Base-by-base conservation (phyloP, 148 eudicot genomes). In the Nyssa sinensis region DNA sequence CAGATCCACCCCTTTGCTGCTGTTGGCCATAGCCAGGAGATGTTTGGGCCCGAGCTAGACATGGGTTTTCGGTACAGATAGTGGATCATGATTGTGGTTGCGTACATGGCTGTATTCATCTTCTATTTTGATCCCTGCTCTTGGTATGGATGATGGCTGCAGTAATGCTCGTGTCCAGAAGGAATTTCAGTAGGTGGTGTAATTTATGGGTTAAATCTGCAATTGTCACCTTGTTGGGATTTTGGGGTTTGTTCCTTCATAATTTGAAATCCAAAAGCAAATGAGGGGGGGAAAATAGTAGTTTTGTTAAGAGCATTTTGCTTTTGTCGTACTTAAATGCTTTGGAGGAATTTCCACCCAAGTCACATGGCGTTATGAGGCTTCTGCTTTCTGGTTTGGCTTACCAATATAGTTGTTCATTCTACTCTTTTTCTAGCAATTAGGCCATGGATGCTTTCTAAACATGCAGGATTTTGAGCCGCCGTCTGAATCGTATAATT, bases 1-100 rank as follows among this genome's bases (percentile, higher is more conserved):
- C 96, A 82, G 74, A 81, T 78, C 60, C 97, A 80, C 66, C 90
- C 84, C 68, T 80, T 83, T n/a, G 84, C 83, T 4, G 66, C 76
- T 39, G 59, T 30, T 12, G 88, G 84, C 66, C 94, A 82, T 71
- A 73, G 57, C 80, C 86, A 82, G 63, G 83, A 86, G 2, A 74
- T 80, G 83, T 79, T 81, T 55, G 91, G 90, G 27, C 85, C 82
- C 14, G 97, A 89, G 81, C 74, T 88, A 51, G 97, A 92, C 81
- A 75, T 82, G 81, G 85, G 91, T 47, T 78, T 78, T 67, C 81
- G 68, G 9, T 78, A 72, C 19, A 41, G 81, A 47, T 57, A 30
- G 53, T 13, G 27, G 70, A 55, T 19, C 9, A 37, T 37, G 44
- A 37, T 9, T 37, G 44, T 9, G 9, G 44, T 37, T 37, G 44